A percentile compares a stretch with the other conserved stretches of the same genome.
Evolutionary conservation across 2,329 filamentous ascomycete genomes (phyloP).

Genomic region (Aspergillus arachidicola): DNA sequence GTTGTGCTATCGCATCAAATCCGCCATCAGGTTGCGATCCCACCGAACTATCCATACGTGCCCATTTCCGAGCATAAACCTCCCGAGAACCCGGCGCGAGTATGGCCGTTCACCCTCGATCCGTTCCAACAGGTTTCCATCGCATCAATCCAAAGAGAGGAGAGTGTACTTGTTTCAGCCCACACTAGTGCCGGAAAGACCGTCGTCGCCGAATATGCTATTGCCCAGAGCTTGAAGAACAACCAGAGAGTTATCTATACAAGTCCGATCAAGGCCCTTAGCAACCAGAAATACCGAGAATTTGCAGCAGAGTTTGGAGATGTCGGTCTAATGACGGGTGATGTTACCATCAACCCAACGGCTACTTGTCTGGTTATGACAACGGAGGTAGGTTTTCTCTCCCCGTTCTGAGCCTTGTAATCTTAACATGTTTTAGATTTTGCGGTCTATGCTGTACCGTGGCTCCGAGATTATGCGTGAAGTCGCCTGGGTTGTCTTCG

Average conservation of each 20-base stretch:
- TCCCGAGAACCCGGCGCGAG: conserved; percentile 81
- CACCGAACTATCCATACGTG: conserved; percentile 90
- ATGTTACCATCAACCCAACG: conserved; percentile 98
- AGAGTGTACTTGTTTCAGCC: conserved; percentile 94
- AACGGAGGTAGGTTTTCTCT: conserved; percentile 63
- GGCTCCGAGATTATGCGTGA: conserved; percentile 99
- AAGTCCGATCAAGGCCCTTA: conserved; percentile 97
- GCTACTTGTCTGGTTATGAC: conserved; percentile 99
- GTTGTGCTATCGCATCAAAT: conserved; percentile 95
- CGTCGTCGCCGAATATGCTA: conserved; percentile 96
- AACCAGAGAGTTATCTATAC: conserved; percentile 99
- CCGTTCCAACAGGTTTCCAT: conserved; percentile 96
- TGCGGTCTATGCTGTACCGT: conserved; percentile 96
- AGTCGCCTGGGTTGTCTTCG: conserved; percentile 97
- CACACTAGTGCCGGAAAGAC: conserved; percentile 98
- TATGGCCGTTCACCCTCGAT: conserved; percentile 88
- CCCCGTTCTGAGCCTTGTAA: not conserved
- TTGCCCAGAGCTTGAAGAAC: conserved; percentile 93
- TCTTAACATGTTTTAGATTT: conserved; percentile 59
- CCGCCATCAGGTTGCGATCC: conserved; percentile 94
- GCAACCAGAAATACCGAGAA: conserved; percentile 98
- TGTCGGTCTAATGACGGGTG: conserved; percentile 96
- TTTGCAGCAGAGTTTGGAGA: conserved; percentile 95
- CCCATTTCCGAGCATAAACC: conserved; percentile 93
- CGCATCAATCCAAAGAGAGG: conserved; percentile 90